Conservation (phyloP, 1,284 basidiomycete species). For the Rhodotorula sp. region DNA sequence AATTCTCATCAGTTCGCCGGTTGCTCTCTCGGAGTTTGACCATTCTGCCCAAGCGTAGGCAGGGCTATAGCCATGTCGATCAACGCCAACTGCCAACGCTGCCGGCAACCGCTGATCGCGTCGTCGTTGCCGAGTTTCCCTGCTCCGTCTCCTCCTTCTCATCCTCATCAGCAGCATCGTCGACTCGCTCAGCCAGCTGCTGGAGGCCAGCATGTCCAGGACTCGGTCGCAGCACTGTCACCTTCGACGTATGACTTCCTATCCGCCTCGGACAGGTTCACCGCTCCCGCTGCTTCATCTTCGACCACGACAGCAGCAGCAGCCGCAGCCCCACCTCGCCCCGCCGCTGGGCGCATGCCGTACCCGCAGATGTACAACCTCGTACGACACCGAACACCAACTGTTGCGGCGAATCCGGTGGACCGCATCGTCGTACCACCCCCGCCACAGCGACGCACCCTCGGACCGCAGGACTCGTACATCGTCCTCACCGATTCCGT, state of each 20-base stretch:
- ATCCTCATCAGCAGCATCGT: neutral
- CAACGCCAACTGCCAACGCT: constrained; percentile 29
- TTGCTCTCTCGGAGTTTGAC: no score
- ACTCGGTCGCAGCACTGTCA: constrained; percentile 75
- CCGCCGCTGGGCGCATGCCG: neutral
- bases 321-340: neutral
- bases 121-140: constrained; percentile 10
- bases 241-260: constrained; percentile 81
- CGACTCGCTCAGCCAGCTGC: neutral
- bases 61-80: neutral
- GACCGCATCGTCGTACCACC: no score
- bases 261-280: constrained; percentile 59
- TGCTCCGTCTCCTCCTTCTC: neutral
- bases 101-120: constrained; percentile 31
- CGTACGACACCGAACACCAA: no score
- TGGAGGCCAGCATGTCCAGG: constrained; percentile 61
- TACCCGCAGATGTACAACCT: no score
- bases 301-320: constrained; percentile 46
- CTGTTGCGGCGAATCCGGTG: no score
- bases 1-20: no score
- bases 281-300: constrained; percentile 60
- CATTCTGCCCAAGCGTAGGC: no score
- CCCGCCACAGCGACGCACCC: constrained; percentile 21
- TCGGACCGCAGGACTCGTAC: constrained; percentile 71
- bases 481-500: constrained; percentile 63